These are phyloP conservation scores for Phytophthora vignae DNA, from an alignment of 352 stramenopile genomes.

Conservation along the genomic window DNA sequence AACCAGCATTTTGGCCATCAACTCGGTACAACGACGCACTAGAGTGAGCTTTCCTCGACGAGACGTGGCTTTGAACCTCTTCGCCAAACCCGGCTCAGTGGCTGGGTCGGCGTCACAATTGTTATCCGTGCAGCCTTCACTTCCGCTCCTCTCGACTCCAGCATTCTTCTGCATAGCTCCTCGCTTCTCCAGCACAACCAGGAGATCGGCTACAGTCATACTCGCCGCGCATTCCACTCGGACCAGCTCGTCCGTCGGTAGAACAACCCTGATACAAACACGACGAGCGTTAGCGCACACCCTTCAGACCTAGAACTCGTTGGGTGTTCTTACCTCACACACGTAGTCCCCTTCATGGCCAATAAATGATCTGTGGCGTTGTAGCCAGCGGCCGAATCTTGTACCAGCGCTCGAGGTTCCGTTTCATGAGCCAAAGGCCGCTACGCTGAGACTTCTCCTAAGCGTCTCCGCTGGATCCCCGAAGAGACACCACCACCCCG, in stretches of 20 bases:
- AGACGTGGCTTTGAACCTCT: background rate
- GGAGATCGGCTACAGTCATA: conserved; percentile 38
- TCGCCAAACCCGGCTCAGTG: conserved; percentile 21
- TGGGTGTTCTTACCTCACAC: conserved; percentile 28
- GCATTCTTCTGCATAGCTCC: conserved; percentile 14
- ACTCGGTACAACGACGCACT: conserved; percentile 29
- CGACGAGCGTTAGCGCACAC: background rate
- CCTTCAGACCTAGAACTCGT: background rate
- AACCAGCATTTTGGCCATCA: conserved; percentile 19
- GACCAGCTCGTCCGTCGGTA: conserved; percentile 46
- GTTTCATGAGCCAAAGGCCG: conserved; percentile 30
- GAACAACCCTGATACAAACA: conserved; percentile 38
- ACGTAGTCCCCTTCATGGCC: conserved; percentile 41
- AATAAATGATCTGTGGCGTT: background rate
- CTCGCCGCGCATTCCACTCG: conserved; percentile 37
- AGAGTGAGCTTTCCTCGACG: conserved; percentile 25
- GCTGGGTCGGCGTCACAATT: conserved; percentile 24
- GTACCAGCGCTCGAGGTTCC: conserved; percentile 3
- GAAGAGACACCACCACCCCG: conserved; percentile 28
- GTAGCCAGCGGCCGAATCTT: conserved; percentile 21
- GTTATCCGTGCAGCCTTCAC: conserved; percentile 15
- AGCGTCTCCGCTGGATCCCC: conserved; percentile 5
- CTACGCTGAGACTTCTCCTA: background rate
- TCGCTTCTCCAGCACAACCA: conserved; percentile 25
- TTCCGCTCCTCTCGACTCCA: conserved; percentile 11